A percentile compares a stretch with the other conserved stretches of the same genome.
Evolutionary conservation across 2,329 filamentous ascomycete species (phyloP).

Genomic region (Pseudogymnoascus sp.): DNA sequence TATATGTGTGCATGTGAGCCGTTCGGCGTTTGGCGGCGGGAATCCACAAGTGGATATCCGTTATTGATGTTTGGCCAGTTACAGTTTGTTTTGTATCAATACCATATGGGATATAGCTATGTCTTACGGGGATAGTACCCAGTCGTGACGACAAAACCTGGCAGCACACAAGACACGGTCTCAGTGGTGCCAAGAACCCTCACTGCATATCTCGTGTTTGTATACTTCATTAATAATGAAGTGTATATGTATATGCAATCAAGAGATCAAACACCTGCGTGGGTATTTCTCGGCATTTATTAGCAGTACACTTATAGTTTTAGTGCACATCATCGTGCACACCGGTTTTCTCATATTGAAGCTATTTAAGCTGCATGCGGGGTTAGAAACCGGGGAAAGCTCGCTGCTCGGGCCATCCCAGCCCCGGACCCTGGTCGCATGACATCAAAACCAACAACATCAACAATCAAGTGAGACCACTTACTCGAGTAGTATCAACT

Average conservation of each 20-base stretch:
- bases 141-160: not conserved
- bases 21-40: not conserved
- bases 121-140: not conserved
- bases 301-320: not conserved
- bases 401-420: slow-evolving; percentile 1
- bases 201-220: not conserved
- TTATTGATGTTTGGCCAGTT: slow-evolving; percentile 1
- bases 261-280: not conserved
- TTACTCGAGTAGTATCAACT: not conserved
- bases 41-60: not conserved
- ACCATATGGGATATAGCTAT: not conserved
- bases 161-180: not conserved
- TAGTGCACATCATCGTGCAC: not conserved
- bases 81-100: not conserved
- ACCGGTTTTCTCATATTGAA: not conserved
- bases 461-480: not conserved
- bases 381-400: not conserved
- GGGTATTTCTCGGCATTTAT: not conserved
- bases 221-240: not conserved
- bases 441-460: not conserved
- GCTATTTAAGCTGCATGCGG: not conserved
- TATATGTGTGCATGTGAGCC: not conserved
- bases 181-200: not conserved
- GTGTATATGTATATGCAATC: not conserved
- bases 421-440: not conserved